Evolutionary conservation across 116 monocot species (phyloP).

Genomic region (Posidonia oceanica): DNA sequence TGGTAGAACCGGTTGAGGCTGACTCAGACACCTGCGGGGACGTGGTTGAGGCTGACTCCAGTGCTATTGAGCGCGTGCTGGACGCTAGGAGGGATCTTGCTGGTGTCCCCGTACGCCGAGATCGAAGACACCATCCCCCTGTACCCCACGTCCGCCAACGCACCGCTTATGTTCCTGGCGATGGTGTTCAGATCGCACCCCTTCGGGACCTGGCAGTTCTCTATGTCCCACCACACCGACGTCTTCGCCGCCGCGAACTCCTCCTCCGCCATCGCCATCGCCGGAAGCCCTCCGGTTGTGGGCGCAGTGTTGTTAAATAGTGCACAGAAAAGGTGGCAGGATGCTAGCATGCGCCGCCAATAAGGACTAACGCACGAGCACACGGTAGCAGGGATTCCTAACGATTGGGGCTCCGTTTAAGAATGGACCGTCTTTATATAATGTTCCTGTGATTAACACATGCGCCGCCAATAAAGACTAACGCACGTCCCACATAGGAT

Average conservation of each 20-base stretch:
- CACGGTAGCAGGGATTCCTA: no score
- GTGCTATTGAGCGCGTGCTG: constrained; percentile 73
- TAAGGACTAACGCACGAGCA: no score
- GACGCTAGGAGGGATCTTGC: constrained; percentile 8
- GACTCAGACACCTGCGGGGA: constrained; percentile 67
- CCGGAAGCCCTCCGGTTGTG: constrained; percentile 2
- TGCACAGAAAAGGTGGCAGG: no score
- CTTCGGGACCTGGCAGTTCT: constrained; percentile 72
- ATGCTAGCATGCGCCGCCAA: no score
- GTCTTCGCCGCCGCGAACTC: constrained; percentile 46
- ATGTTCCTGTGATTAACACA: no score
- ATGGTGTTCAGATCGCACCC: constrained; percentile 46
- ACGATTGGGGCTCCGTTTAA: no score
- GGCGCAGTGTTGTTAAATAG: neutral
- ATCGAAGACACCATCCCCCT: constrained; percentile 39
- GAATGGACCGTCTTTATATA: no score
- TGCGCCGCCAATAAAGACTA: no score
- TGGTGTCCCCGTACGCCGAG: constrained; percentile 63
- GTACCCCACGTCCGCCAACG: constrained; percentile 41
- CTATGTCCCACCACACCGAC: constrained; percentile 91
- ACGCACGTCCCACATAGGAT: no score
- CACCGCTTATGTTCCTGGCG: constrained; percentile 54
- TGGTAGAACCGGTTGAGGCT: no score
- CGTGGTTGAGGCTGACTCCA: constrained; percentile 67
- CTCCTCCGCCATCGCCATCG: constrained; percentile 20